A percentile compares a stretch with the other conserved stretches of the same genome.
phyloP scores from a whole-genome alignment of 2,329 filamentous ascomycete genomes.

The Huntiella decipiens region DNA sequence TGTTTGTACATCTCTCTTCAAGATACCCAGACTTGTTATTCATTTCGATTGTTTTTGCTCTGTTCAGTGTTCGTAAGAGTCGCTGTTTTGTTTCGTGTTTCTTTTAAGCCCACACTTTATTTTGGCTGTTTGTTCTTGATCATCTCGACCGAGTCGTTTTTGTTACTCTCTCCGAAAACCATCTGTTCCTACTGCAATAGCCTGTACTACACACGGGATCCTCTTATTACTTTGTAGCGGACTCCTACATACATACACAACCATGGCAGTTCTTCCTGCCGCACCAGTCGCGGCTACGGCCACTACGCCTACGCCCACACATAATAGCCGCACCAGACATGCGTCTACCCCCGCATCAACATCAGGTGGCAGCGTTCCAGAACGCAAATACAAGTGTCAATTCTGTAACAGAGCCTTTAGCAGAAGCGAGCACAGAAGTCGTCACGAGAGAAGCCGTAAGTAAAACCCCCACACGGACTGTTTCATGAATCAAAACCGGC shows the following conservation, averaged over 20 bases:
- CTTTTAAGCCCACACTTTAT: not conserved
- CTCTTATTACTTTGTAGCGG: not conserved
- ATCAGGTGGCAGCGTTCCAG: conserved; percentile 31
- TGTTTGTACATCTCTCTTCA: not conserved
- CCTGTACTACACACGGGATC: too few relatives aligned
- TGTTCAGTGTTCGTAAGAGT: not conserved
- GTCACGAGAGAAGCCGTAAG: conserved; percentile 97
- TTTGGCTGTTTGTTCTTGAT: not conserved
- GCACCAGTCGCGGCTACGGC: conserved; percentile 38
- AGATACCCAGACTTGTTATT: not conserved
- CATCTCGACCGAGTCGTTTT: not conserved
- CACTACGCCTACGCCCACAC: conserved; percentile 52
- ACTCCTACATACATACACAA: conserved; percentile 44
- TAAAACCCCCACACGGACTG: conserved; percentile 17
- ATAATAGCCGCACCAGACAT: conserved; percentile 20
- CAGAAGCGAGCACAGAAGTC: conserved; percentile 86
- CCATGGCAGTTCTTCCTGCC: conserved; percentile 44
- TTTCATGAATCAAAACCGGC: not conserved
- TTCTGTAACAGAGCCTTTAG: conserved; percentile 97
- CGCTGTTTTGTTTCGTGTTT: not conserved
- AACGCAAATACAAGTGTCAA: conserved; percentile 99
- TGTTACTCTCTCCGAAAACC: too few relatives aligned
- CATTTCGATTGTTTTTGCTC: not conserved
- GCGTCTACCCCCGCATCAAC: not conserved
- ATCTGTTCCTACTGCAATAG: too few relatives aligned